These are phyloP conservation scores for Penicillium sp. DNA, from an alignment of 2,329 filamentous ascomycete species.

Conservation along the genomic window DNA sequence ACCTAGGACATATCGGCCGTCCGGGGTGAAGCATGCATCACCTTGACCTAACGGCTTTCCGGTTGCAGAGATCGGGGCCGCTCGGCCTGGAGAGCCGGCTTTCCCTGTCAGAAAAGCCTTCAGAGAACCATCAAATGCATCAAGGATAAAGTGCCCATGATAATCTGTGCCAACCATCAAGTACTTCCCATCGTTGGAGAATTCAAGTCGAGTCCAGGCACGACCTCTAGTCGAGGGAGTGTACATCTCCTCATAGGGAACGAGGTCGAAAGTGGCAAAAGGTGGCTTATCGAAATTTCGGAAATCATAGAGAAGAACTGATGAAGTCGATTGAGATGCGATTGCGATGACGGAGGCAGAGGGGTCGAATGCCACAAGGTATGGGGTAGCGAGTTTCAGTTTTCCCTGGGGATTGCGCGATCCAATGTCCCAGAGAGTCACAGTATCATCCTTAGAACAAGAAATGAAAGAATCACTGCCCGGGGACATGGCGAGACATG, in stretches of 20 bases:
- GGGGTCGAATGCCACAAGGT: slow-evolving; percentile 87
- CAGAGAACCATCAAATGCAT: slow-evolving; percentile 83
- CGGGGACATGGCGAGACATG: slow-evolving; percentile 80
- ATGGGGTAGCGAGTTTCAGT: slow-evolving; percentile 78
- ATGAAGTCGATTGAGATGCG: slow-evolving; percentile 77
- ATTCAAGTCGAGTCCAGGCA: slow-evolving; percentile 86
- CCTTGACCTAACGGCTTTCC: slow-evolving; percentile 61
- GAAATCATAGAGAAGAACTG: slow-evolving; percentile 86
- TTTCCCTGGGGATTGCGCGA: slow-evolving; percentile 80
- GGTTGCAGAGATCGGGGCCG: slow-evolving; percentile 57
- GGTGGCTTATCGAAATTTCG: slow-evolving; percentile 92
- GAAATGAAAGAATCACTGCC: slow-evolving; percentile 90
- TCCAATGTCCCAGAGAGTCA: slow-evolving; percentile 85
- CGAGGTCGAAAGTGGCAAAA: slow-evolving; percentile 82
- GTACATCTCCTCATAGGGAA: slow-evolving; percentile 58
- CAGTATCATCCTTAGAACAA: slow-evolving; percentile 86
- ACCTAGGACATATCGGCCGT: slow-evolving; percentile 85
- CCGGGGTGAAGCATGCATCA: slow-evolving; percentile 86
- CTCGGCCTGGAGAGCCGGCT: slow-evolving; percentile 52
- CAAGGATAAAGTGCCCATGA: slow-evolving; percentile 85
- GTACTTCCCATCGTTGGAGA: slow-evolving; percentile 92
- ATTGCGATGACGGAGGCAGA: slow-evolving; percentile 91
- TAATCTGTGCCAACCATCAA: slow-evolving; percentile 84
- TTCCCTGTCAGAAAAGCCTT: slow-evolving; percentile 70
- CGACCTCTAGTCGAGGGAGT: slow-evolving; percentile 53